Conservation (phyloP, 2,329 filamentous ascomycete genomes). For the Aaosphaeria arxii region DNA sequence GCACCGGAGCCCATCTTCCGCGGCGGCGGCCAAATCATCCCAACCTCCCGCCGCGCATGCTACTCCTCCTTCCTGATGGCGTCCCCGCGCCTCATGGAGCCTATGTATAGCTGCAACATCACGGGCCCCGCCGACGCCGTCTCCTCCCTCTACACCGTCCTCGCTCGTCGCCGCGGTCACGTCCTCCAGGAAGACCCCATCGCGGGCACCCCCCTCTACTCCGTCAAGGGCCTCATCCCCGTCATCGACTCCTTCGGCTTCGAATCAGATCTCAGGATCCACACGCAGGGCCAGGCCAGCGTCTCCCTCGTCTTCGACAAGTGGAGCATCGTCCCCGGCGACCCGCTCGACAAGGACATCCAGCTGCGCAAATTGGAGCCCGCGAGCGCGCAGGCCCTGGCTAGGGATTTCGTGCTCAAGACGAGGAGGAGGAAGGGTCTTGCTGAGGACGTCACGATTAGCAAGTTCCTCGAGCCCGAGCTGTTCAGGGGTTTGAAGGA, state of each 20-base stretch:
- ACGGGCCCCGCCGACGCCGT: conserved; percentile 88
- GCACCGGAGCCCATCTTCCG: conserved; percentile 90
- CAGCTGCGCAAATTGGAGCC: conserved; percentile 81
- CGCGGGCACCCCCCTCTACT: conserved; percentile 89
- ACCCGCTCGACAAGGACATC: conserved; percentile 86
- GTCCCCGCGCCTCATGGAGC: conserved; percentile 93
- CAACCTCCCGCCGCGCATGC: conserved; percentile 85
- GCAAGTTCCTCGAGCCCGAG: conserved; percentile 94
- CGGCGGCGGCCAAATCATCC: conserved; percentile 95
- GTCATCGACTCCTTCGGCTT: conserved; percentile 98
- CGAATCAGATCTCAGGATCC: conserved; percentile 93
- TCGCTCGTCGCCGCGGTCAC: conserved; percentile 84
- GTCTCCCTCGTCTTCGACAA: conserved; percentile 91
- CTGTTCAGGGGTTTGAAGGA: conserved; percentile 85
- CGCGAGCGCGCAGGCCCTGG: conserved; percentile 82
- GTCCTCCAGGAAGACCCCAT: conserved; percentile 93
- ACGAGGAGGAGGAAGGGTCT: conserved; percentile 89
- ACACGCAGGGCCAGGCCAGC: conserved; percentile 89
- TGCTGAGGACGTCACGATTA: conserved; percentile 91
- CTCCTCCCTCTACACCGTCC: conserved; percentile 84
- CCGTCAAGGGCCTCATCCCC: conserved; percentile 84
- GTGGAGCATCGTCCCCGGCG: conserved; percentile 93
- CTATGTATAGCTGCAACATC: conserved; percentile 88
- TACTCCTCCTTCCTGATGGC: conserved; percentile 98
- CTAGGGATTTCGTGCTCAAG: conserved; percentile 95